Evolutionary conservation across 352 stramenopile genomes (phyloP).

Genomic region (Blastocystis hominis): DNA sequence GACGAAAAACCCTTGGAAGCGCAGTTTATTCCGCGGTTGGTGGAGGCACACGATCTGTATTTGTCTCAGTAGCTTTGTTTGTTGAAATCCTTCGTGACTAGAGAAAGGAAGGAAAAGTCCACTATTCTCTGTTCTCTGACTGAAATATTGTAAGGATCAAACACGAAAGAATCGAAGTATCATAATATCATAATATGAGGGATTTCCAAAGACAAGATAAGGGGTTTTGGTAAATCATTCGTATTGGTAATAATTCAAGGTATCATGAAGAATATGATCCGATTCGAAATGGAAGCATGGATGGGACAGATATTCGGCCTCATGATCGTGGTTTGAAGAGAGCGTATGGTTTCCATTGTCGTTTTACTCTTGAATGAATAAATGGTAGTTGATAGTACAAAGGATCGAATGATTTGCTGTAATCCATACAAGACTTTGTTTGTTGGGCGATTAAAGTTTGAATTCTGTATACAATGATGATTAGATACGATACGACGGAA

Average conservation of each 20-base stretch:
- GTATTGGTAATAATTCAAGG: not conserved
- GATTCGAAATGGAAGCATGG: conserved; percentile 57
- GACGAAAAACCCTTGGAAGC: not conserved
- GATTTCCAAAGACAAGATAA: not conserved
- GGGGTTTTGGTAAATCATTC: conserved; percentile 21
- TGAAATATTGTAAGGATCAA: not conserved
- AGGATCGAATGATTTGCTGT: not conserved
- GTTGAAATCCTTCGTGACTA: not conserved
- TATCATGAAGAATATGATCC: conserved; percentile 57
- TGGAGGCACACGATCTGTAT: conserved; percentile 20
- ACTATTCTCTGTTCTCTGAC: too few relatives aligned
- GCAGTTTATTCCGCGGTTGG: not conserved
- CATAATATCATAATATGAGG: not conserved
- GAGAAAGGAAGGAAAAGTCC: too few relatives aligned
- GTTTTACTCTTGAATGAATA: not conserved
- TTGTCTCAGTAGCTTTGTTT: not conserved
- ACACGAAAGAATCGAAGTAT: not conserved
- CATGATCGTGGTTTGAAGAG: conserved; percentile 56
- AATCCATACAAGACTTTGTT: conserved; percentile 52
- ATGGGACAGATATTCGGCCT: conserved; percentile 53
- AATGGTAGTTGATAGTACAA: not conserved
- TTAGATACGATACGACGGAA: conserved; percentile 22
- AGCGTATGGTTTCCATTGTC: conserved; percentile 37
- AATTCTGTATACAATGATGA: not conserved
- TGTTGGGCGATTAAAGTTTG: conserved; percentile 31